Conservation (phyloP, 345 rosid genomes). For the Lepidium sativum region DNA sequence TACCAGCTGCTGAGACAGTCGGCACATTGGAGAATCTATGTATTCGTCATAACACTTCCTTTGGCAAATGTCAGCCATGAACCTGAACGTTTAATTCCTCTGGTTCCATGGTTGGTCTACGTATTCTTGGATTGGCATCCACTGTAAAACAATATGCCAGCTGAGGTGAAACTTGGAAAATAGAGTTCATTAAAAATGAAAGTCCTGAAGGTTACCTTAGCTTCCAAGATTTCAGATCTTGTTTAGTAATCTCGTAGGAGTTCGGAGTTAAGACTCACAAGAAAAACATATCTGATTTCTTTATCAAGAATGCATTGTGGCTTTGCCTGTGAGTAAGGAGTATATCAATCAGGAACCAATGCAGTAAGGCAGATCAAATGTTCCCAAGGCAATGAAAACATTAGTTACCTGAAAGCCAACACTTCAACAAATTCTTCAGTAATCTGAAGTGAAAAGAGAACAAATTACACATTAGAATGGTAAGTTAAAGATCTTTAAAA, state of each 20-base stretch:
- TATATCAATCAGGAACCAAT: background rate
- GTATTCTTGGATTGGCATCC: conserved; percentile 76
- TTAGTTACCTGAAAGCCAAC: conserved; percentile 51
- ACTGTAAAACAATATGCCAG: conserved; percentile 29
- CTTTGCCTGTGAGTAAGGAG: conserved; percentile 39
- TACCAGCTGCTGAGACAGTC: conserved; percentile 38
- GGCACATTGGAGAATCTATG: conserved; percentile 43
- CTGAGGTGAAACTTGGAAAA: background rate
- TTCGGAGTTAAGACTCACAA: conserved; percentile 44
- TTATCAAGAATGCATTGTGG: conserved; percentile 37
- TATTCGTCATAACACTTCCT: conserved; percentile 36
- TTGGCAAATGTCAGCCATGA: conserved; percentile 50
- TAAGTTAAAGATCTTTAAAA: background rate
- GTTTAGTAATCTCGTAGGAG: conserved; percentile 36
- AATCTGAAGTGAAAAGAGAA: conserved; percentile 32
- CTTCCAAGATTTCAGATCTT: conserved; percentile 53
- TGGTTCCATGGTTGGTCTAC: conserved; percentile 46
- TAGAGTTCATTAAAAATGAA: background rate
- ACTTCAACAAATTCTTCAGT: conserved; percentile 56
- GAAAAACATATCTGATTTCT: conserved; percentile 53
- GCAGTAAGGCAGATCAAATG: background rate
- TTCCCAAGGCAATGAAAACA: background rate
- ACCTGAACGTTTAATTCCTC: conserved; percentile 34
- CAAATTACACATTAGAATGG: background rate
- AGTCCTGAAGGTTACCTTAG: conserved; percentile 33